phyloP scores from a whole-genome alignment of 179 eudicot species.

The Silene coronaria region DNA sequence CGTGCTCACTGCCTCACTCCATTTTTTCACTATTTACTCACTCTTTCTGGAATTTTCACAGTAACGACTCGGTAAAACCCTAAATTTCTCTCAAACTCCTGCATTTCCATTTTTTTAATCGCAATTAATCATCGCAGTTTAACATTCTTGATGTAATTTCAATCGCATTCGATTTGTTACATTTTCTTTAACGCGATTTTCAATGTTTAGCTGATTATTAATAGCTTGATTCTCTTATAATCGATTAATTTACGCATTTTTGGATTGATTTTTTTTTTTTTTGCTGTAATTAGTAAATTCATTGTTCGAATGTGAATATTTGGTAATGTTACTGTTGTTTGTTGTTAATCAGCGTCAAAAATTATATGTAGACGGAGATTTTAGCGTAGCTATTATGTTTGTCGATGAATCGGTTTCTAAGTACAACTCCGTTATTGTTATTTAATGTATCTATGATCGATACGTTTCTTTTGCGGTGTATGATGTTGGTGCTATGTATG shows the following conservation, averaged over 20 bases:
- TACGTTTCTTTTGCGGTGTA: not conserved
- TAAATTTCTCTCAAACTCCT: not conserved
- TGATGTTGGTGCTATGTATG: not conserved
- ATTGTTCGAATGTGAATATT: not conserved
- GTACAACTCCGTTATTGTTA: not conserved
- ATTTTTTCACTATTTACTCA: not conserved
- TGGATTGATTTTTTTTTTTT: not conserved
- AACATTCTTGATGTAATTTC: too few species aligned
- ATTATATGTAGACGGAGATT: too few species aligned
- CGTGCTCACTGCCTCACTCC: too few species aligned
- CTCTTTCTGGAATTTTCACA: not conserved
- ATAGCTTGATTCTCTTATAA: not conserved
- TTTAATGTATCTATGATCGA: not conserved
- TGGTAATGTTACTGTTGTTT: too few species aligned
- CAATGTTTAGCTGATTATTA: not conserved
- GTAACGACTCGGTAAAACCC: not conserved
- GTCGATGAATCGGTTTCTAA: not conserved
- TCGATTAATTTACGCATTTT: not conserved
- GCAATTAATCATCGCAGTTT: not conserved
- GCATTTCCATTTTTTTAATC: not conserved
- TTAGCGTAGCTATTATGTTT: not conserved
- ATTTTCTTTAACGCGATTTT: not conserved
- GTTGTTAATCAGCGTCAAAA: too few species aligned
- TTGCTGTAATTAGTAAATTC: not conserved
- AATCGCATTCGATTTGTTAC: too few species aligned